Evolutionary conservation across 495 filamentous ascomycete genomes (phyloP).

Genomic region (Hypoxylon crocopeplum): DNA sequence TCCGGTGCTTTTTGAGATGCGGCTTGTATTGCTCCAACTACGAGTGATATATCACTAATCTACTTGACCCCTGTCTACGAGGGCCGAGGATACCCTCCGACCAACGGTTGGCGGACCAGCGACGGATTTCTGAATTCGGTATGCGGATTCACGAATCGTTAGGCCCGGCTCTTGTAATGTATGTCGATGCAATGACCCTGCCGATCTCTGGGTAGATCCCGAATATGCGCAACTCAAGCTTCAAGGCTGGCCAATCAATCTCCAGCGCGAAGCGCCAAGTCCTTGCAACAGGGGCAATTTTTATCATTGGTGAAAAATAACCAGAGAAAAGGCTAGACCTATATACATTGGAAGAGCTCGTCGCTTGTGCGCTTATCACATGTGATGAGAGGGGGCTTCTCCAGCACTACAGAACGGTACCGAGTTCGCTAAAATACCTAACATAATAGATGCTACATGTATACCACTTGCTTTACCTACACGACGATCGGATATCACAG

Average conservation of each 20-base stretch:
- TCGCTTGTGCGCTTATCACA: neutral
- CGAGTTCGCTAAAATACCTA: too few species aligned
- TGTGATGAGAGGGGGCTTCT: neutral
- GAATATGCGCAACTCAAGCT: slow-evolving; percentile 4
- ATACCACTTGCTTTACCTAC: neutral
- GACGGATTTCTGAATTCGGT: slow-evolving; percentile 26
- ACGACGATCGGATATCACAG: slow-evolving; percentile 7
- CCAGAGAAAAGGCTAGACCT: slow-evolving; percentile 8
- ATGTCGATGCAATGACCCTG: slow-evolving; percentile 17
- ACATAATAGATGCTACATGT: neutral
- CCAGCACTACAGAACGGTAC: too few species aligned
- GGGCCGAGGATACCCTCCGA: slow-evolving; percentile 4
- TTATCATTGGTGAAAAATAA: neutral
- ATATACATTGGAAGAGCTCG: neutral
- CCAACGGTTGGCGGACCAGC: neutral
- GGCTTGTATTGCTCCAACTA: slow-evolving; percentile 19
- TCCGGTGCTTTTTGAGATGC: slow-evolving; percentile 18
- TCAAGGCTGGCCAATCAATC: slow-evolving; percentile 19
- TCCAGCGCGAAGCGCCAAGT: slow-evolving; percentile 5
- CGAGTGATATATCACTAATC: neutral
- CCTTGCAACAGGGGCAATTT: slow-evolving; percentile 2
- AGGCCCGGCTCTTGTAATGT: slow-evolving; percentile 19
- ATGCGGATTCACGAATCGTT: slow-evolving; percentile 17
- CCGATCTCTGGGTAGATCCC: slow-evolving; percentile 22
- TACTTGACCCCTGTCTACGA: slow-evolving; percentile 1